Evolutionary conservation across 768 basidiomycete species (phyloP).

Genomic region (Favolaschia claudopus): DNA sequence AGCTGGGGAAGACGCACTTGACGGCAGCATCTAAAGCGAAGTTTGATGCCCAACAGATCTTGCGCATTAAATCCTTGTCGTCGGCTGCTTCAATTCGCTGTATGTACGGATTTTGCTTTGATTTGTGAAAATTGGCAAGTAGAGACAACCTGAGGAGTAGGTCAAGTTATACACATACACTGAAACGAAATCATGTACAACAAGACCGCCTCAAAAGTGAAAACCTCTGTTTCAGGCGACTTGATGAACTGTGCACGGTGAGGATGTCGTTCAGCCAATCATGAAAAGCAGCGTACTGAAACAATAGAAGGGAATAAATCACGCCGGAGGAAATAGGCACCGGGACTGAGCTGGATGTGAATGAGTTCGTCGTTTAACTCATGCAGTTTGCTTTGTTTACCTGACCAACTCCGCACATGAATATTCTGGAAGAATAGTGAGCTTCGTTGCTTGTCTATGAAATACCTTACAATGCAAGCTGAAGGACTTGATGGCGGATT

Average conservation of each 20-base stretch:
- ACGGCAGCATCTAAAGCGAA: constrained; percentile 58
- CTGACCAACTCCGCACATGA: constrained; percentile 61
- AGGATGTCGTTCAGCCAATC: neutral
- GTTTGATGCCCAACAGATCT: constrained; percentile 63
- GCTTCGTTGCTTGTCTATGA: too few species aligned
- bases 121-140: constrained; percentile 76
- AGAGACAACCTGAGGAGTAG: constrained; percentile 49
- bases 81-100: constrained; percentile 54
- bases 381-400: neutral
- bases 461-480: constrained; percentile 52
- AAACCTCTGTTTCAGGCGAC: constrained; percentile 59
- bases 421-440: constrained; percentile 37
- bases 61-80: constrained; percentile 61
- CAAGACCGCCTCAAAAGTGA: constrained; percentile 65
- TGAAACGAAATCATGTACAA: too few species aligned
- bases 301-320: constrained; percentile 66
- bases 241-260: constrained; percentile 52
- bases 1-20: constrained; percentile 46
- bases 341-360: constrained; percentile 62
- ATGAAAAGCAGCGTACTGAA: constrained; percentile 45
- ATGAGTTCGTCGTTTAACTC: neutral
- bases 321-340: constrained; percentile 71
- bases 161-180: too few species aligned
- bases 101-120: constrained; percentile 73
- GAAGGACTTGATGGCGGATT: constrained; percentile 61